Conservation (phyloP, 2,329 filamentous ascomycete species). For the Alternaria sp. region DNA sequence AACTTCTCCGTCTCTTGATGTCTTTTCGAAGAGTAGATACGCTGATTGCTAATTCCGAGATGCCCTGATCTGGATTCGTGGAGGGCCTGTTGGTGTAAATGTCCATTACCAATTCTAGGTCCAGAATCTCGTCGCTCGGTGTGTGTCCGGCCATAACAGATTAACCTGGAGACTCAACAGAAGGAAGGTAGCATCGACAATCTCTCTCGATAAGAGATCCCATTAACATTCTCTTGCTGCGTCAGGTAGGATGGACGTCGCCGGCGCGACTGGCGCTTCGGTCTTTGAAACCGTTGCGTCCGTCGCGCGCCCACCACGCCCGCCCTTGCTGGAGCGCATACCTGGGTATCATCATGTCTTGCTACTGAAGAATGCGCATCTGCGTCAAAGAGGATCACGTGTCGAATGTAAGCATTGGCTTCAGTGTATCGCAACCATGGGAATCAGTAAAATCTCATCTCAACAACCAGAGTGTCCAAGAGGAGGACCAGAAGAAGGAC, state of each 20-base stretch:
- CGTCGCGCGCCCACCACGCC: background rate
- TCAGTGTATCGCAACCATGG: background rate
- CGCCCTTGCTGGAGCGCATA: background rate
- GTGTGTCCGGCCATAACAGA: background rate
- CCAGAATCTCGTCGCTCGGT: background rate
- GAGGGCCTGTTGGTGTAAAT: background rate
- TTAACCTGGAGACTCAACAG: background rate
- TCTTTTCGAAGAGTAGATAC: background rate
- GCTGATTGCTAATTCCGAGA: background rate
- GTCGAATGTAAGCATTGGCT: background rate
- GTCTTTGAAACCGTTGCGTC: background rate
- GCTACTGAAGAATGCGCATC: background rate
- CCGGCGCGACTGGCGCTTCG: background rate
- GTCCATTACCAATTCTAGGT: background rate
- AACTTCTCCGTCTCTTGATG: background rate
- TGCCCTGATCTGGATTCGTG: background rate
- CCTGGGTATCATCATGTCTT: background rate
- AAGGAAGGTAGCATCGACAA: background rate
- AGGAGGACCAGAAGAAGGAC: background rate
- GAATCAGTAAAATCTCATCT: background rate
- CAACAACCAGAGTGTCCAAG: background rate
- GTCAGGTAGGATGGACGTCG: background rate
- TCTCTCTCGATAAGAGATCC: background rate
- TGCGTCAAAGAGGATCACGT: background rate
- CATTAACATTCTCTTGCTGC: background rate